These are phyloP conservation scores for Aurinia saxatilis DNA, from an alignment of 345 rosid genomes.

Conservation along the genomic window DNA sequence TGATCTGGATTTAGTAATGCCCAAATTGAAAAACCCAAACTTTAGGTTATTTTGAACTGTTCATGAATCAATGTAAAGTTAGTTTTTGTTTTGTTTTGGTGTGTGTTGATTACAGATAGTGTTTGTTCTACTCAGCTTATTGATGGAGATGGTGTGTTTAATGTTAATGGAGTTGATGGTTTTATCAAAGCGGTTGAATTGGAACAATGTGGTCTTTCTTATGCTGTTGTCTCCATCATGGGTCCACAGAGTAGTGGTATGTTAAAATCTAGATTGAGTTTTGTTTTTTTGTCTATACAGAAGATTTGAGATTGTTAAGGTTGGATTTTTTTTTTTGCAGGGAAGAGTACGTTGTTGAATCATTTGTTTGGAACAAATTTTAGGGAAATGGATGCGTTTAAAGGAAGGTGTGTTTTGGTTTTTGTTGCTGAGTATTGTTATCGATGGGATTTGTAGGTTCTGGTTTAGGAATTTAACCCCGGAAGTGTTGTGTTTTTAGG, in stretches of 20 bases:
- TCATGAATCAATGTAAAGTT: too few species aligned
- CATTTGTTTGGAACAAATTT: slow-evolving; percentile 80
- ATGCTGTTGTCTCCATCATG: slow-evolving; percentile 95
- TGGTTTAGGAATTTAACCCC: not conserved
- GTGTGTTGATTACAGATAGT: slow-evolving; percentile 34
- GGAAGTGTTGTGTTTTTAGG: slow-evolving; percentile 35
- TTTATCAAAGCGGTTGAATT: slow-evolving; percentile 70
- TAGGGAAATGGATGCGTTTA: slow-evolving; percentile 96
- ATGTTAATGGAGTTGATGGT: slow-evolving; percentile 53
- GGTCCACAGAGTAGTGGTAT: slow-evolving; percentile 99
- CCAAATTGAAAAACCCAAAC: too few species aligned
- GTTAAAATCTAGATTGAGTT: slow-evolving; percentile 6
- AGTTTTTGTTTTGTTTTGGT: slow-evolving; percentile 2
- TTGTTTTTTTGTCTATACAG: not conserved
- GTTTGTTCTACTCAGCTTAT: slow-evolving; percentile 86
- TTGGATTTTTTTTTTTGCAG: slow-evolving; percentile 42
- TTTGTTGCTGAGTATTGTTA: not conserved
- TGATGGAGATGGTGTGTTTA: slow-evolving; percentile 84
- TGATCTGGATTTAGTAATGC: too few species aligned
- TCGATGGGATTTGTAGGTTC: not conserved
- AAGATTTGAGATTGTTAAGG: slow-evolving; percentile 7
- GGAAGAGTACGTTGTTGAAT: slow-evolving; percentile 90
- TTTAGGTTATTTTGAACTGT: too few species aligned
- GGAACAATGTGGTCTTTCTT: slow-evolving; percentile 84
- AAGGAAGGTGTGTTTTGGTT: slow-evolving; percentile 60